phyloP scores from a whole-genome alignment of 192 early-diverging fungal genomes.

The Gamsiella multidivaricata region DNA sequence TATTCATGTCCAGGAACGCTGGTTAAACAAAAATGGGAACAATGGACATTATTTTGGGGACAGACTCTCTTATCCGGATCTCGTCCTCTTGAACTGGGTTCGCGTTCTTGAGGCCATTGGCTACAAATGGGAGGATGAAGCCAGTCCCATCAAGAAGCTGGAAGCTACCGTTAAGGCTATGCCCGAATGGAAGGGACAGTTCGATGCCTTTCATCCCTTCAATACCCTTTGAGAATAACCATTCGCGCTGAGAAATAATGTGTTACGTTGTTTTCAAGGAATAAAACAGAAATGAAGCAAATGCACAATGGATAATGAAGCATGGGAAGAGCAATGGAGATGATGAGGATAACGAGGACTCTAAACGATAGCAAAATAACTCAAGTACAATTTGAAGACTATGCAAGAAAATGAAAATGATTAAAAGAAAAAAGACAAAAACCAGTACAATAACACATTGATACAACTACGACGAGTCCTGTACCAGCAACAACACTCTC shows the following conservation, averaged over 20 bases:
- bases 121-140: conserved; percentile 2
- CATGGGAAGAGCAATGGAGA: too few relatives aligned
- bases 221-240: too few relatives aligned
- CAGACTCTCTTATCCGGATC: conserved; percentile 15
- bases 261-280: too few relatives aligned
- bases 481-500: conserved; percentile 56
- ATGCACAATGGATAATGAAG: too few relatives aligned
- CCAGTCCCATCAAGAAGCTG: conserved; percentile 17
- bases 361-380: too few relatives aligned
- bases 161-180: conserved; percentile 1
- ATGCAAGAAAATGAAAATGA: neutral
- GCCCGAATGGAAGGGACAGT: conserved; percentile 25
- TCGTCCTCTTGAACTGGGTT: conserved; percentile 14
- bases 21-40: conserved; percentile 41
- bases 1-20: conserved; percentile 13
- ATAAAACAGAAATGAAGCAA: too few relatives aligned
- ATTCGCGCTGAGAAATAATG: too few relatives aligned
- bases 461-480: conserved; percentile 5
- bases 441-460: neutral
- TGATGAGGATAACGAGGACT: too few relatives aligned
- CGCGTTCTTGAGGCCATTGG: conserved; percentile 4
- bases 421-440: neutral
- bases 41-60: conserved; percentile 30
- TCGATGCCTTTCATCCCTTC: conserved; percentile 23
- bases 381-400: too few relatives aligned